Percentiles rank a stretch among this genome's conserved stretches.
phyloP scores from a whole-genome alignment of 2,329 filamentous ascomycete genomes.

The Alternaria infectoria region DNA sequence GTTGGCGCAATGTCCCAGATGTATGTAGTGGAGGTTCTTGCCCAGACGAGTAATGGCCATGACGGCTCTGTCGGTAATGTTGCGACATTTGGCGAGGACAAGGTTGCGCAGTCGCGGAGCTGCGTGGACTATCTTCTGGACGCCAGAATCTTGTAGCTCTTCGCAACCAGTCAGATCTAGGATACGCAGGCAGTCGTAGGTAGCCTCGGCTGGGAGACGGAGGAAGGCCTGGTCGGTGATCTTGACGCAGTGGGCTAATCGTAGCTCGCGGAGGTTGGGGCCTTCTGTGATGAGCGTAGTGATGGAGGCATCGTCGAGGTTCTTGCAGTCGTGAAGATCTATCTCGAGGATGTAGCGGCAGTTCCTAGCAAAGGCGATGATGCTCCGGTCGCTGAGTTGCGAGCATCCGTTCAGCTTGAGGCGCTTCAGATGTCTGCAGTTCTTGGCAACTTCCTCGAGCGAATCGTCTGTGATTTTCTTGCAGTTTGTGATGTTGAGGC shows the following conservation, averaged over 20 bases:
- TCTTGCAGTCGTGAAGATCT: conserved; percentile 84
- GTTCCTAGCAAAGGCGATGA: conserved; percentile 83
- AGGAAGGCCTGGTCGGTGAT: conserved; percentile 91
- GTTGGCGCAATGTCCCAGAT: conserved; percentile 89
- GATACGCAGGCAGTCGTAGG: conserved; percentile 88
- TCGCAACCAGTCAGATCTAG: conserved; percentile 90
- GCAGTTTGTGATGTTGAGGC: conserved; percentile 90
- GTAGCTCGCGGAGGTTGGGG: conserved; percentile 84
- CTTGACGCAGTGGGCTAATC: conserved; percentile 82
- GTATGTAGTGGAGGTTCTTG: conserved; percentile 96
- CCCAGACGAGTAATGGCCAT: conserved; percentile 85
- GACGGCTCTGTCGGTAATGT: conserved; percentile 89
- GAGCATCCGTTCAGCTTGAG: conserved; percentile 92
- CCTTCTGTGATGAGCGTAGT: conserved; percentile 80
- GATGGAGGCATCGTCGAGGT: conserved; percentile 82
- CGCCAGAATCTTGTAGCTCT: conserved; percentile 82
- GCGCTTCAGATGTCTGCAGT: conserved; percentile 85
- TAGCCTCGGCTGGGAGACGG: conserved; percentile 69
- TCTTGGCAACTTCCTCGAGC: conserved; percentile 78
- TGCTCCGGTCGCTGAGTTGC: conserved; percentile 82
- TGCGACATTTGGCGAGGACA: conserved; percentile 90
- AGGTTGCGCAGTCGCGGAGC: conserved; percentile 90
- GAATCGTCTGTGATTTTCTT: conserved; percentile 84
- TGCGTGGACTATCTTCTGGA: conserved; percentile 84
- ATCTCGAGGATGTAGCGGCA: conserved; percentile 96